phyloP scores from a whole-genome alignment of 495 filamentous ascomycete species.

The Hypoxylon lienhwacheense region DNA sequence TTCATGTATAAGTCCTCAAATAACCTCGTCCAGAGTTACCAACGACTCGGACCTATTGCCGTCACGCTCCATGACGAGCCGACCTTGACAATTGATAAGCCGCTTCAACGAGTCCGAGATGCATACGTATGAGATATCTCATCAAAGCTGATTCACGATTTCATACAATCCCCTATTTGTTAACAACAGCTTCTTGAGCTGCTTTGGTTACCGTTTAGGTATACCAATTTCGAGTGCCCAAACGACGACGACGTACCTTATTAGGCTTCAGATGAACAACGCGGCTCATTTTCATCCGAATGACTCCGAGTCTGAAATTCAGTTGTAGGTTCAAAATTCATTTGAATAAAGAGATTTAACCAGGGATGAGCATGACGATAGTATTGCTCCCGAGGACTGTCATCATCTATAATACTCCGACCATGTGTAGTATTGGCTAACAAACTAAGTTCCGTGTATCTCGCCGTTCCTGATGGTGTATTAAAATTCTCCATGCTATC shows the following conservation, averaged over 20 bases:
- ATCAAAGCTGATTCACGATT: neutral
- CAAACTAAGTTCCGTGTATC: too few relatives aligned
- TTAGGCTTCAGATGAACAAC: neutral
- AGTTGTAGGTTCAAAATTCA: too few relatives aligned
- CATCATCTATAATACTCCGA: too few relatives aligned
- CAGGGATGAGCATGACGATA: too few relatives aligned
- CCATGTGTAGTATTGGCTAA: too few relatives aligned
- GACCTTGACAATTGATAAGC: neutral
- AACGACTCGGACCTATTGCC: slow-evolving; percentile 4
- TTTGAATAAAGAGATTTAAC: too few relatives aligned
- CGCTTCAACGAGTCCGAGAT: neutral
- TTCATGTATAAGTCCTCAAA: neutral
- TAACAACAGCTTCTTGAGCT: slow-evolving; percentile 22
- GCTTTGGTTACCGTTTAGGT: too few relatives aligned
- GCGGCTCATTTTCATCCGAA: neutral
- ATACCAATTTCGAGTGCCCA: slow-evolving; percentile 19
- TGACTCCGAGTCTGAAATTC: neutral
- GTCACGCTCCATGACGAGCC: neutral
- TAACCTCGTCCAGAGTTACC: neutral
- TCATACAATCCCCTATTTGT: slow-evolving; percentile 9
- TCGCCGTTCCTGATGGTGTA: too few relatives aligned
- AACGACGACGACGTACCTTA: neutral
- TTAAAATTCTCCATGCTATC: too few relatives aligned
- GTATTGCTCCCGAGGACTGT: too few relatives aligned
- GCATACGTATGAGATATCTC: neutral